Evolutionary conservation across 1,139 yeast genomes (phyloP).

Genomic region (Taphrina confusa): DNA sequence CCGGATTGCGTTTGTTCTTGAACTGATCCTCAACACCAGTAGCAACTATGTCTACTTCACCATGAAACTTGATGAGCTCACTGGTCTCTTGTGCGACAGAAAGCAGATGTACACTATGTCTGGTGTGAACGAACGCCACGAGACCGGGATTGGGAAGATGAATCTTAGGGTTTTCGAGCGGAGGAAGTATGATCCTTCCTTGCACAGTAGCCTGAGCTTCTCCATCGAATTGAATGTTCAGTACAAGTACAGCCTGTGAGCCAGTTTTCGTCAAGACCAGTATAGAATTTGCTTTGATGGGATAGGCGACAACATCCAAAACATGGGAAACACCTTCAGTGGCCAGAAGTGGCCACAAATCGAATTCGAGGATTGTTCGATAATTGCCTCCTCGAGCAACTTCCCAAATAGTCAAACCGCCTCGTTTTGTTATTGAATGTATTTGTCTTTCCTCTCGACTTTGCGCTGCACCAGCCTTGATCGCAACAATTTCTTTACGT

Average conservation of each 20-base stretch:
- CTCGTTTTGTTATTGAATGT: constrained; percentile 50
- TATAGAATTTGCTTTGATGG: constrained; percentile 15
- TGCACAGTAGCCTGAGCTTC: constrained; percentile 51
- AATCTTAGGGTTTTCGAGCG: constrained; percentile 58
- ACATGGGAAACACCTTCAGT: constrained; percentile 7
- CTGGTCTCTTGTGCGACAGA: constrained; percentile 57
- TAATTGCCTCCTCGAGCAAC: constrained; percentile 52
- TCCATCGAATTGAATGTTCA: constrained; percentile 5
- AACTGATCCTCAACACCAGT: constrained; percentile 55
- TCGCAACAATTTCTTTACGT: constrained; percentile 59
- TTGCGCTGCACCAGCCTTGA: constrained; percentile 58
- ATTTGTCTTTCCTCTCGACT: constrained; percentile 58
- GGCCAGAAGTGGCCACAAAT: constrained; percentile 36
- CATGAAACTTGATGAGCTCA: constrained; percentile 63
- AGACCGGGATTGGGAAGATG: constrained; percentile 59
- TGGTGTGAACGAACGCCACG: constrained; percentile 65
- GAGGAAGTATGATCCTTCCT: constrained; percentile 59
- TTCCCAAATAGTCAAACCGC: constrained; percentile 54
- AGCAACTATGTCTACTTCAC: constrained; percentile 56
- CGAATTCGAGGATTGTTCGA: constrained; percentile 46
- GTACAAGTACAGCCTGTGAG: not conserved
- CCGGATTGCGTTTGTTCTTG: constrained; percentile 46
- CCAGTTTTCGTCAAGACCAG: constrained; percentile 8
- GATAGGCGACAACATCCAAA: constrained; percentile 30
- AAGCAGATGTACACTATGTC: constrained; percentile 2